These are phyloP conservation scores for Lactarius deliciosus DNA, from an alignment of 768 basidiomycete genomes.

Conservation along the genomic window DNA sequence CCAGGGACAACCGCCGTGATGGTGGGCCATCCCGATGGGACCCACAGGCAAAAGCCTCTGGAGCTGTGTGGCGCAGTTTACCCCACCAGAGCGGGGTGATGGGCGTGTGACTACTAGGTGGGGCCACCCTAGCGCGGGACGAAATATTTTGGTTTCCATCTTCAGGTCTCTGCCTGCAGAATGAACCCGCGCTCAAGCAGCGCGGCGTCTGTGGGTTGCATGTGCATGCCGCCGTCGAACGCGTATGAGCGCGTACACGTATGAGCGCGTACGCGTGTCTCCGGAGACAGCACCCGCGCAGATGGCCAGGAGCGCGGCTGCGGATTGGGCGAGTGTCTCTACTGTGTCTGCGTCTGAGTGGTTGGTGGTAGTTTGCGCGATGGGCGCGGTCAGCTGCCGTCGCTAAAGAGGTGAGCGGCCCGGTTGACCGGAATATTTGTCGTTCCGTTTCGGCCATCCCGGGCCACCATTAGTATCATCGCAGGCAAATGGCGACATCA, in stretches of 20 bases:
- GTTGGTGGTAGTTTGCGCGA: conserved; percentile 34
- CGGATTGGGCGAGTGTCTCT: conserved; percentile 49
- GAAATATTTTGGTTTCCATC: too few relatives aligned
- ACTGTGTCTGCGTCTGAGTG: background rate
- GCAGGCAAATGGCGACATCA: conserved; percentile 3
- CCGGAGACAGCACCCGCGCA: conserved; percentile 65
- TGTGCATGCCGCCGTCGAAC: too few relatives aligned
- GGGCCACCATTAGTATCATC: too few relatives aligned
- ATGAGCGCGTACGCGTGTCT: conserved; percentile 53
- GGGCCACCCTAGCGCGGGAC: too few relatives aligned
- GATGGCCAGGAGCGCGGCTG: conserved; percentile 59
- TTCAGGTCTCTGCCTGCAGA: too few relatives aligned
- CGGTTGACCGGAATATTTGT: background rate
- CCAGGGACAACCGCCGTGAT: too few relatives aligned
- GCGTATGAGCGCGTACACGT: conserved; percentile 50
- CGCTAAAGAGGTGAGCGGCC: background rate
- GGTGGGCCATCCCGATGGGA: too few relatives aligned
- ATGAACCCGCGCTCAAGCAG: conserved; percentile 37
- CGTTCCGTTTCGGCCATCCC: background rate
- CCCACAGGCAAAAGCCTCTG: too few relatives aligned
- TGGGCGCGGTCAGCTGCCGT: conserved; percentile 70
- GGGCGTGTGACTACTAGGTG: too few relatives aligned
- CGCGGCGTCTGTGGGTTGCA: too few relatives aligned
- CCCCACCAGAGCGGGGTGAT: too few relatives aligned
- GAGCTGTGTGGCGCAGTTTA: too few relatives aligned